Evolutionary conservation across 108 stramenopile species (phyloP).

Genomic region (Pseudonitzschia pungens): DNA sequence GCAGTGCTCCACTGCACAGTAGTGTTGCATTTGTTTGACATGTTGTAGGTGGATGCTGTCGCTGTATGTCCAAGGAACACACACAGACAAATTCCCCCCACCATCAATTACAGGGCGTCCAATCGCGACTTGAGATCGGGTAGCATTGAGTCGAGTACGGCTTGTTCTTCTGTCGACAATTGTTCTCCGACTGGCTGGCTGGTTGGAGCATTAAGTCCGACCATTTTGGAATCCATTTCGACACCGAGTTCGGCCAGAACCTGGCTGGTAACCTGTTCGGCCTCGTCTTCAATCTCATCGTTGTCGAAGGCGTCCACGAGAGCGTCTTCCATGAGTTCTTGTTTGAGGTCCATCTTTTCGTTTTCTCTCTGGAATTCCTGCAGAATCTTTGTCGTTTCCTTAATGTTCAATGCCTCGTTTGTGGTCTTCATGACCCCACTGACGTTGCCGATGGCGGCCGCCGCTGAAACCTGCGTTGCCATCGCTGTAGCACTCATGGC

Average conservation of each 20-base stretch:
- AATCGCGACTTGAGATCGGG: slow-evolving; percentile 80
- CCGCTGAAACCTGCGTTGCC: slow-evolving; percentile 71
- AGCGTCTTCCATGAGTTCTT: slow-evolving; percentile 87
- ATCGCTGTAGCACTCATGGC: slow-evolving; percentile 78
- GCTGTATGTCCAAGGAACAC: too few relatives aligned
- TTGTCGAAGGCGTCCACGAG: slow-evolving; percentile 80
- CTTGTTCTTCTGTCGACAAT: slow-evolving; percentile 55
- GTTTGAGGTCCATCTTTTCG: slow-evolving; percentile 61
- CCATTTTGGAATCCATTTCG: slow-evolving; percentile 76
- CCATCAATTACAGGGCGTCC: slow-evolving; percentile 55
- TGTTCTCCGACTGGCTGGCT: slow-evolving; percentile 34
- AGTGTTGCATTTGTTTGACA: too few relatives aligned
- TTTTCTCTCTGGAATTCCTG: slow-evolving; percentile 69
- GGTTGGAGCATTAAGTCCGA: slow-evolving; percentile 72
- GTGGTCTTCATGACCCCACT: slow-evolving; percentile 55
- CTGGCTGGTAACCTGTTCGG: slow-evolving; percentile 68
- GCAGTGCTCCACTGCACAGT: too few relatives aligned
- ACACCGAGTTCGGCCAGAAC: slow-evolving; percentile 86
- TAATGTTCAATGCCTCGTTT: slow-evolving; percentile 70
- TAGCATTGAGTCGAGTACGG: slow-evolving; percentile 58
- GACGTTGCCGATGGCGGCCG: slow-evolving; percentile 56
- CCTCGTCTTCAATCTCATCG: slow-evolving; percentile 77
- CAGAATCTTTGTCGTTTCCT: slow-evolving; percentile 71
- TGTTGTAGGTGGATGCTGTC: too few relatives aligned
- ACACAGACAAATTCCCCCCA: too few relatives aligned